phyloP scores from a whole-genome alignment of 441 rosid species.

The Mallotus japonicus region DNA sequence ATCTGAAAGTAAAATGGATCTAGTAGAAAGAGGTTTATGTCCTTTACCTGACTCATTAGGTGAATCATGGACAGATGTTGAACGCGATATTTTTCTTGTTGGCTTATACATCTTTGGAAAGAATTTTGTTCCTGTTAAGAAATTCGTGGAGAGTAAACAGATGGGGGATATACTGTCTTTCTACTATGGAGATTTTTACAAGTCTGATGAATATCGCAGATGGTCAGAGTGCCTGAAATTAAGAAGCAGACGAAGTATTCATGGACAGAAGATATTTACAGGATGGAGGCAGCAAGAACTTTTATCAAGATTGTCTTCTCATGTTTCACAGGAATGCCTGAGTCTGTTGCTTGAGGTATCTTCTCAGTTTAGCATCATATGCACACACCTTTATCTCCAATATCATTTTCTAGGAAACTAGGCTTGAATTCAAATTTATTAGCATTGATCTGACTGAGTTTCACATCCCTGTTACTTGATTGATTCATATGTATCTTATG shows the following conservation, averaged over 20 bases:
- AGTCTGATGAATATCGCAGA: slow-evolving; percentile 49
- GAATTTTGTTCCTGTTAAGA: slow-evolving; percentile 55
- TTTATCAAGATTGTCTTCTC: slow-evolving; percentile 50
- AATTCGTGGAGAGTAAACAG: slow-evolving; percentile 48
- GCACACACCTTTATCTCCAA: not conserved
- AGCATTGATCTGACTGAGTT: not conserved
- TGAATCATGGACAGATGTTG: slow-evolving; percentile 39
- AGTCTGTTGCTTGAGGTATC: slow-evolving; percentile 60
- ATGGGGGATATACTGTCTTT: slow-evolving; percentile 66
- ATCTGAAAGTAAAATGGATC: slow-evolving; percentile 24
- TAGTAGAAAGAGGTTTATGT: slow-evolving; percentile 14
- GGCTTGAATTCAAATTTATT: not conserved
- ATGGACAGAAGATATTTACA: slow-evolving; percentile 62
- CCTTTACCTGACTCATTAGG: slow-evolving; percentile 35
- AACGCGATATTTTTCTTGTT: slow-evolving; percentile 42
- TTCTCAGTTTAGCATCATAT: not conserved
- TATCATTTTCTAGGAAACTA: not conserved
- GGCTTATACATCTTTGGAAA: slow-evolving; percentile 78
- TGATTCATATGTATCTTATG: not conserved
- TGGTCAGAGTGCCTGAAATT: slow-evolving; percentile 70
- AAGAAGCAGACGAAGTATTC: slow-evolving; percentile 46
- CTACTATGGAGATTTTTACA: slow-evolving; percentile 77
- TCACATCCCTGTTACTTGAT: not conserved
- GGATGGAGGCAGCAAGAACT: slow-evolving; percentile 80
- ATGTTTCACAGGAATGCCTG: slow-evolving; percentile 54